Evolutionary conservation across 495 filamentous ascomycete species (phyloP).

Genomic region (Penicillium arizonense): DNA sequence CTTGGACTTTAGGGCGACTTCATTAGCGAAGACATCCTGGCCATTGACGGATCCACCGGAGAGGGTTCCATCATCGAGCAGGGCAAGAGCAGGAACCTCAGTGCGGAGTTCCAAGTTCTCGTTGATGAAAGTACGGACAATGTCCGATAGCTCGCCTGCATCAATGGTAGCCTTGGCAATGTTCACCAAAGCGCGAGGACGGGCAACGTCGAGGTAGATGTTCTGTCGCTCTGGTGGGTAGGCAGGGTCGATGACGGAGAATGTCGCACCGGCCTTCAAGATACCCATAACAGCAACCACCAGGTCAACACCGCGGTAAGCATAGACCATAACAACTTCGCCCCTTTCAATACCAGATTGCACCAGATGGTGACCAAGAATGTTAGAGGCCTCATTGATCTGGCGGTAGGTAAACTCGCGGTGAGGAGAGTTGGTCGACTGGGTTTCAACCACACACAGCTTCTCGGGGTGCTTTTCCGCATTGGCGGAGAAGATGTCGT

Average conservation of each 20-base stretch:
- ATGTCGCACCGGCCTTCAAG: conserved; percentile 49
- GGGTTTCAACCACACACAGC: conserved; percentile 82
- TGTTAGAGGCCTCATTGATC: conserved; percentile 83
- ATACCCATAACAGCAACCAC: conserved; percentile 55
- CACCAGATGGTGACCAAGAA: conserved; percentile 74
- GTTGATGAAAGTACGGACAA: conserved; percentile 72
- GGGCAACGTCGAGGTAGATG: conserved; percentile 87
- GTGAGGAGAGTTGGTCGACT: conserved; percentile 53
- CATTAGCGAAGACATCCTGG: conserved; percentile 62
- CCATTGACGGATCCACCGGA: conserved; percentile 63
- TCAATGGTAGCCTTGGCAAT: conserved; percentile 80
- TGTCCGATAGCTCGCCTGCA: conserved; percentile 64
- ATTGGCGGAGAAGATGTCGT: conserved; percentile 72
- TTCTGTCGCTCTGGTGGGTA: conserved; percentile 88
- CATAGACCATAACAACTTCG: conserved; percentile 93
- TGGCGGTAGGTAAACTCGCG: conserved; percentile 82
- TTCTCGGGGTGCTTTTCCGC: conserved; percentile 72
- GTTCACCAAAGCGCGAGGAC: conserved; percentile 73
- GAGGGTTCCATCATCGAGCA: conserved; percentile 73
- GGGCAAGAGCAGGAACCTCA: conserved; percentile 71
- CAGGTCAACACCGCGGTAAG: conserved; percentile 63
- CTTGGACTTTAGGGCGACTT: conserved; percentile 50
- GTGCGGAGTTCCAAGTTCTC: conserved; percentile 70
- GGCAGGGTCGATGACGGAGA: conserved; percentile 75
- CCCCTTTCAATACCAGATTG: conserved; percentile 70